Evolutionary conservation across 495 filamentous ascomycete genomes (phyloP).

Genomic region (Tuber borchii): DNA sequence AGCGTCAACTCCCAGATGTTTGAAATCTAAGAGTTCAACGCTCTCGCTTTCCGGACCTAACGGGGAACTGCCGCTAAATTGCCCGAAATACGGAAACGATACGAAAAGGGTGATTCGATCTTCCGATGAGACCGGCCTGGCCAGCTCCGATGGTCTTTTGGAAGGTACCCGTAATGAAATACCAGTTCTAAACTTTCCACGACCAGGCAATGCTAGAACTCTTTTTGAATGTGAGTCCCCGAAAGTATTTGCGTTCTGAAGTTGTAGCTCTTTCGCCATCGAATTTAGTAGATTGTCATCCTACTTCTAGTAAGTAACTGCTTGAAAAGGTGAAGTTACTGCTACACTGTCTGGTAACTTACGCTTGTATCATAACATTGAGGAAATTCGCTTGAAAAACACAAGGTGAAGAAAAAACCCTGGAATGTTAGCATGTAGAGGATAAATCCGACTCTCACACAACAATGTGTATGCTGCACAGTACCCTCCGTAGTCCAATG

Average conservation of each 20-base stretch:
- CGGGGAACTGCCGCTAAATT: background rate
- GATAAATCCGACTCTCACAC: background rate
- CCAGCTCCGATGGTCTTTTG: background rate
- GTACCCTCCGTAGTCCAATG: background rate
- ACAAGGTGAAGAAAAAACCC: background rate
- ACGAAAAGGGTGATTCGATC: background rate
- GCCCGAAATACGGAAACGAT: background rate
- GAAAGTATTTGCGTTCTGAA: background rate
- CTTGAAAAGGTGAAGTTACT: no score
- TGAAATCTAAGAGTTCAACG: background rate
- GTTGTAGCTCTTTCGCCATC: background rate
- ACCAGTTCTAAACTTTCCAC: background rate
- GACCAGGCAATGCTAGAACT: background rate
- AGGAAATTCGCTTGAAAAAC: background rate
- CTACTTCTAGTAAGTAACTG: background rate
- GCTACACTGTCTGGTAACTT: background rate
- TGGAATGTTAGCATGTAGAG: background rate
- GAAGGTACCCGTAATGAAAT: background rate
- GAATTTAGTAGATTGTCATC: background rate
- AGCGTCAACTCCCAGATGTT: background rate
- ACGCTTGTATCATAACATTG: background rate
- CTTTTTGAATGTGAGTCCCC: background rate
- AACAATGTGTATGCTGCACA: background rate
- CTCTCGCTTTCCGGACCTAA: background rate
- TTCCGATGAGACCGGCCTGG: background rate